Percentiles rank a stretch among this genome's conserved stretches.
These are phyloP conservation scores for Piper betle DNA, from an alignment of 164 flowering plant species.

Conservation along the genomic window DNA sequence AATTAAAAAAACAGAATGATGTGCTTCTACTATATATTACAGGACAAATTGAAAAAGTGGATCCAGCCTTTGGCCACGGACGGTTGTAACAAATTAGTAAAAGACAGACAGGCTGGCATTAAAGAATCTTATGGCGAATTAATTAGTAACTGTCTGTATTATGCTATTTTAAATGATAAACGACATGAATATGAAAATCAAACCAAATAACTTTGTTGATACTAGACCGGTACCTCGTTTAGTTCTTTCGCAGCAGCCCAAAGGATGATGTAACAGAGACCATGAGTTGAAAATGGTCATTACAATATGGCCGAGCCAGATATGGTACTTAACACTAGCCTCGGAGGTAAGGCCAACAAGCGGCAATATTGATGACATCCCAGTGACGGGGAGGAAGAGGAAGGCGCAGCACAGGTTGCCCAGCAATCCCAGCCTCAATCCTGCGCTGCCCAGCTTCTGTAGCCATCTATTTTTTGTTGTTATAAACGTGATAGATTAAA, in stretches of 20 bases:
- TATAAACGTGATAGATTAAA: background rate
- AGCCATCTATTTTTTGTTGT: constrained; percentile 37
- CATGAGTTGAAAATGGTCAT: constrained; percentile 61
- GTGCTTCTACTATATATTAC: too few relatives aligned
- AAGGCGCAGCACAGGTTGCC: constrained; percentile 58
- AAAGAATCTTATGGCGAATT: too few relatives aligned
- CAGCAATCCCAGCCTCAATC: constrained; percentile 32
- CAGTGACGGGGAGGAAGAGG: constrained; percentile 64
- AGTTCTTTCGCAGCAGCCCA: constrained; percentile 23
- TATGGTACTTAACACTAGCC: constrained; percentile 51
- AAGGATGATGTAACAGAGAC: constrained; percentile 30
- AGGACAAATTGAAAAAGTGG: too few relatives aligned
- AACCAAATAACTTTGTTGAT: too few relatives aligned
- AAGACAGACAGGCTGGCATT: too few relatives aligned
- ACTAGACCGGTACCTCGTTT: background rate
- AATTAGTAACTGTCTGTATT: too few relatives aligned
- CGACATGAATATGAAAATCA: background rate
- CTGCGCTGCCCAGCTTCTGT: constrained; percentile 27
- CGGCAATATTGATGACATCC: constrained; percentile 61
- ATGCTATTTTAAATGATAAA: background rate
- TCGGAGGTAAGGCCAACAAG: constrained; percentile 24
- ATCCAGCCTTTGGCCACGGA: too few relatives aligned
- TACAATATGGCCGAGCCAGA: constrained; percentile 68
- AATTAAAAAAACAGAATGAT: too few relatives aligned
- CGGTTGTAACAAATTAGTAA: too few relatives aligned